A percentile compares a stretch with the other conserved stretches of the same genome.
Evolutionary conservation across 495 filamentous ascomycete species (phyloP).

Genomic region (Filosporella fistucella): DNA sequence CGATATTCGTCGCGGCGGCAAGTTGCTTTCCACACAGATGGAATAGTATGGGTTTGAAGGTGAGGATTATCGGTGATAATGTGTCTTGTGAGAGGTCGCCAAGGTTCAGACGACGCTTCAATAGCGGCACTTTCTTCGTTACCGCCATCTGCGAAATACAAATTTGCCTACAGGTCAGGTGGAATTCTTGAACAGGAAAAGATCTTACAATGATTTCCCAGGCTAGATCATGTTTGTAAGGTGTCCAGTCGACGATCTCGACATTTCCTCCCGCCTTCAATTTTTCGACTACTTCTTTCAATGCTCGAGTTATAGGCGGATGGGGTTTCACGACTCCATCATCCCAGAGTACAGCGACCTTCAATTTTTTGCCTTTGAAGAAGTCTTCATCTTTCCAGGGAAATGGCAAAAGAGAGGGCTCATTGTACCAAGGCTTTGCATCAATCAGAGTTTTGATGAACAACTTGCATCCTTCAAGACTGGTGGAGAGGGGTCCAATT

Average conservation of each 20-base stretch:
- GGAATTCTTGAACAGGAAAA: not conserved
- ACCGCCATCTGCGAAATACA: slow-evolving; percentile 56
- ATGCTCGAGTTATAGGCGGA: slow-evolving; percentile 59
- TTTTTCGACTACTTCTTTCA: slow-evolving; percentile 51
- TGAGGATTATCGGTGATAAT: slow-evolving; percentile 45
- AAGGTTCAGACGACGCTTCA: slow-evolving; percentile 52
- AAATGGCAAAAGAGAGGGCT: slow-evolving; percentile 53
- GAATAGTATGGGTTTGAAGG: slow-evolving; percentile 33
- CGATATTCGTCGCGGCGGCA: slow-evolving; percentile 52
- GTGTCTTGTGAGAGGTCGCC: slow-evolving; percentile 41
- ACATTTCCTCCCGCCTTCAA: slow-evolving; percentile 42
- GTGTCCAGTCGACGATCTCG: slow-evolving; percentile 61
- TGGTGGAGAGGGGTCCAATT: slow-evolving; percentile 58
- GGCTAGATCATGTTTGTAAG: slow-evolving; percentile 55
- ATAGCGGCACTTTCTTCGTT: slow-evolving; percentile 42
- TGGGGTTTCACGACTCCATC: slow-evolving; percentile 70
- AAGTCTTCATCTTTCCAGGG: slow-evolving; percentile 49
- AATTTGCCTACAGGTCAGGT: slow-evolving; percentile 32
- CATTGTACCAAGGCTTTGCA: slow-evolving; percentile 56
- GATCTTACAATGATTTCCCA: slow-evolving; percentile 51
- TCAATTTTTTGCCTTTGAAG: slow-evolving; percentile 44
- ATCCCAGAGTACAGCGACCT: slow-evolving; percentile 64
- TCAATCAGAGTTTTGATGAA: slow-evolving; percentile 58
- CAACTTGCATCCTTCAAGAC: slow-evolving; percentile 56
- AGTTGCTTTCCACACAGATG: slow-evolving; percentile 28